Evolutionary conservation across 345 rosid genomes (phyloP).

Genomic region (Gossypium raimondii): DNA sequence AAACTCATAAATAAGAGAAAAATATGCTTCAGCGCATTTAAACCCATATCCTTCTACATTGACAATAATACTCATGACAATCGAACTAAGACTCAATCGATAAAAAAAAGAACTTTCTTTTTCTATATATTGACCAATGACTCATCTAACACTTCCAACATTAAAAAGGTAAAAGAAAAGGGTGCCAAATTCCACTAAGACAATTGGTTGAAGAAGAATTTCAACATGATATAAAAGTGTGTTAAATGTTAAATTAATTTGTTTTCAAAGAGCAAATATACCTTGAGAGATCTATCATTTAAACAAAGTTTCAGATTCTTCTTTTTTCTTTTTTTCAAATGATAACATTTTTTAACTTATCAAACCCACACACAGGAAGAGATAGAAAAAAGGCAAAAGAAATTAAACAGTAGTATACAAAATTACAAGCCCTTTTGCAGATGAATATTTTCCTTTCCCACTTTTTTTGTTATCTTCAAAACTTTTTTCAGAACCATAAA

Average conservation of each 20-base stretch:
- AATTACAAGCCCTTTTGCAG: not conserved
- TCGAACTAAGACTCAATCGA: too few relatives aligned
- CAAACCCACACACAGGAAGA: too few relatives aligned
- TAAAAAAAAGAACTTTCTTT: too few relatives aligned
- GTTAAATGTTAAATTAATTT: too few relatives aligned
- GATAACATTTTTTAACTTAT: too few relatives aligned
- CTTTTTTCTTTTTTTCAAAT: too few relatives aligned
- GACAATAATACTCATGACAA: too few relatives aligned
- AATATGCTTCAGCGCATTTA: too few relatives aligned
- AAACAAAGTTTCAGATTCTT: too few relatives aligned
- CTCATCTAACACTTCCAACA: not conserved
- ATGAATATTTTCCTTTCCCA: not conserved
- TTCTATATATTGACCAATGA: not conserved
- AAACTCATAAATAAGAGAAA: accelerated
- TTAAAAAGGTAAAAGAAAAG: not conserved
- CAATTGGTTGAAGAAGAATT: not conserved
- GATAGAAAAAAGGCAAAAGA: too few relatives aligned
- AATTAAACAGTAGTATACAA: too few relatives aligned
- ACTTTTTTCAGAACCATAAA: not conserved
- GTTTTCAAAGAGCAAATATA: not conserved
- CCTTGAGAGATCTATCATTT: not conserved
- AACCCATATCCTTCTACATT: accelerated
- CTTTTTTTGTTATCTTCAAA: not conserved
- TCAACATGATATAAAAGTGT: not conserved
- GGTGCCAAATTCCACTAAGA: not conserved